phyloP scores from a whole-genome alignment of 2,329 filamentous ascomycete genomes.

The Paraconiothyrium sp. region DNA sequence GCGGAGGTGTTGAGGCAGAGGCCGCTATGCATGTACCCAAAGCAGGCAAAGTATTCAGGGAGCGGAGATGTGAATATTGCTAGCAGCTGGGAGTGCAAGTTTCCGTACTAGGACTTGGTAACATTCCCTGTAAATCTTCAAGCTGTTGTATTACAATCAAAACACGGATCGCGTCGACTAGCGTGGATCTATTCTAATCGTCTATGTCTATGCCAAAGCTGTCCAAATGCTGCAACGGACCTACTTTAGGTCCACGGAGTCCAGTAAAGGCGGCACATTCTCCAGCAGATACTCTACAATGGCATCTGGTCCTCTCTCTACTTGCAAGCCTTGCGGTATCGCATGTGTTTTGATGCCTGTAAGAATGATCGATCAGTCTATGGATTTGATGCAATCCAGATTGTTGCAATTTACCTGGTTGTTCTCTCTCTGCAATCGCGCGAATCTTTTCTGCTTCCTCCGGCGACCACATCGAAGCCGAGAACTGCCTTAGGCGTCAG shows the following conservation, averaged over 20 bases:
- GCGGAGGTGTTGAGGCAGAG: constrained; percentile 38
- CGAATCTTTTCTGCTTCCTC: constrained; percentile 60
- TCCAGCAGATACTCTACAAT: constrained; percentile 63
- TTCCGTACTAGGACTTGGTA: constrained; percentile 22
- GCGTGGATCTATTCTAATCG: neutral
- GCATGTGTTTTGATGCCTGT: constrained; percentile 60
- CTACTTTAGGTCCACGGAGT: constrained; percentile 16
- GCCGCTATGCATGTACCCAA: constrained; percentile 47
- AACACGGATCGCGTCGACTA: neutral
- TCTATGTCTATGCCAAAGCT: neutral
- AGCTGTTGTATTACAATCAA: neutral
- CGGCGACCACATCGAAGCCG: constrained; percentile 67
- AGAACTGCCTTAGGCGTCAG: constrained; percentile 58
- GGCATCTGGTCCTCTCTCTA: constrained; percentile 63
- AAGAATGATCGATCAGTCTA: neutral
- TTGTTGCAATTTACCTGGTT: constrained; percentile 43
- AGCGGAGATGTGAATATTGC: constrained; percentile 36
- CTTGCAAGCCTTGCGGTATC: constrained; percentile 64
- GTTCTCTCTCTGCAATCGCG: constrained; percentile 54
- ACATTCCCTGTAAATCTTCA: neutral
- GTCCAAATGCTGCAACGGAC: neutral
- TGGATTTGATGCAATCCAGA: neutral
- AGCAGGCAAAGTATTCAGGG: constrained; percentile 41
- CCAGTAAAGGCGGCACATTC: constrained; percentile 48
- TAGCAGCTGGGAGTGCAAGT: constrained; percentile 41